phyloP scores from a whole-genome alignment of 176 grass and related monocot species.

The Juncus inflexus region DNA sequence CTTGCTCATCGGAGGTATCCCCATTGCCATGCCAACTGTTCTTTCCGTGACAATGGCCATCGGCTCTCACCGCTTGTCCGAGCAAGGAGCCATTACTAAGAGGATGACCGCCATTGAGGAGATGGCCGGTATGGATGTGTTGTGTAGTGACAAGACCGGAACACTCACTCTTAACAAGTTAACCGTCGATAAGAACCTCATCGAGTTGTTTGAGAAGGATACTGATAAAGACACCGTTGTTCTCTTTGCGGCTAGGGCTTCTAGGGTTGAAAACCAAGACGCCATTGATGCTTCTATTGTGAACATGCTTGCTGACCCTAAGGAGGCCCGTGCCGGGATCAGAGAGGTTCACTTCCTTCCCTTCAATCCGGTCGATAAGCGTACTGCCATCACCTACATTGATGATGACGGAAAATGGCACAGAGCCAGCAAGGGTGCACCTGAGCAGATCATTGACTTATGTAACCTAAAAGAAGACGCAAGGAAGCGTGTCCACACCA shows the following conservation, averaged over 20 bases:
- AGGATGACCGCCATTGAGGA: slow-evolving; percentile 98
- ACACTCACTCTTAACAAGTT: slow-evolving; percentile 96
- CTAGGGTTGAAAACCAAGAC: slow-evolving; percentile 89
- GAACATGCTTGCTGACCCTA: slow-evolving; percentile 77
- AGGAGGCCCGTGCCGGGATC: slow-evolving; percentile 75
- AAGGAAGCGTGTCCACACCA: slow-evolving; percentile 52
- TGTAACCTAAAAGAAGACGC: slow-evolving; percentile 59
- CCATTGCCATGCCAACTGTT: slow-evolving; percentile 95
- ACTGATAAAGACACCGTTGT: slow-evolving; percentile 74
- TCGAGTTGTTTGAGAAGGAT: slow-evolving; percentile 56
- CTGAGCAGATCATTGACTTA: slow-evolving; percentile 92
- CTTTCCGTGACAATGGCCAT: slow-evolving; percentile 95
- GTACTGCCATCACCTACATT: slow-evolving; percentile 89
- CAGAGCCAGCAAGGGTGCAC: slow-evolving; percentile 82
- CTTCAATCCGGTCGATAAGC: slow-evolving; percentile 92
- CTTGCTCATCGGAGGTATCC: slow-evolving; percentile 87
- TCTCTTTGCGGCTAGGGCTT: slow-evolving; percentile 75
- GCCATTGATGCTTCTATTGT: slow-evolving; percentile 89
- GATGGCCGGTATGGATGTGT: slow-evolving; percentile 97
- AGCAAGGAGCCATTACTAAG: slow-evolving; percentile 96
- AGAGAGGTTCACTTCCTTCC: slow-evolving; percentile 90
- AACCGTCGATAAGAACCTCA: slow-evolving; percentile 75
- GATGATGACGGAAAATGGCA: slow-evolving; percentile 76
- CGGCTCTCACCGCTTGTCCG: slow-evolving; percentile 80
- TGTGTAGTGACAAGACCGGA: slow-evolving; percentile 95